These are phyloP conservation scores for Curvularia hawaiiensis DNA, from an alignment of 2,329 filamentous ascomycete genomes.

Conservation along the genomic window DNA sequence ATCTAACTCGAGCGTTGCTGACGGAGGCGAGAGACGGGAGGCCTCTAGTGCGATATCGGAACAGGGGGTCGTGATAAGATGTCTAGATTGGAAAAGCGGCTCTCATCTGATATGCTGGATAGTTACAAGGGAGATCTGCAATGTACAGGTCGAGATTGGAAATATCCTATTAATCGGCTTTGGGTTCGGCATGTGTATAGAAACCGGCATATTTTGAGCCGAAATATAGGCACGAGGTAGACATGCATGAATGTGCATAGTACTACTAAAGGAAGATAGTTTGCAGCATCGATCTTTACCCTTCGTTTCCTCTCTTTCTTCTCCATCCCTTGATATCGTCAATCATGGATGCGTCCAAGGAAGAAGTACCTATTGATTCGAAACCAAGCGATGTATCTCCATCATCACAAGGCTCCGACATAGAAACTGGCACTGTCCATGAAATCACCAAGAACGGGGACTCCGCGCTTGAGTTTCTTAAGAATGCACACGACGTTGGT, in stretches of 20 bases:
- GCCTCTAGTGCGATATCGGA: constrained; percentile 1
- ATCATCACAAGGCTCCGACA: constrained; percentile 6
- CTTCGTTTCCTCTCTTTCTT: not conserved
- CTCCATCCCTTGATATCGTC: not conserved
- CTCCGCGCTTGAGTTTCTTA: constrained; percentile 32
- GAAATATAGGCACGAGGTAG: not conserved
- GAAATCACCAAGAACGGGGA: constrained; percentile 25
- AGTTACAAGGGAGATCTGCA: constrained; percentile 2
- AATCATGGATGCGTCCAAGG: constrained; percentile 2
- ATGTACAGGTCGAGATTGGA: not conserved
- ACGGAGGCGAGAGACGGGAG: constrained; percentile 4
- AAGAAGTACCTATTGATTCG: constrained; percentile 1
- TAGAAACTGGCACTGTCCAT: constrained; percentile 19
- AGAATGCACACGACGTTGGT: constrained; percentile 20
- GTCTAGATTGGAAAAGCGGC: not conserved
- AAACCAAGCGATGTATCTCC: constrained; percentile 5
- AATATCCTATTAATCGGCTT: constrained; percentile 1
- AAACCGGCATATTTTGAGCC: not conserved
- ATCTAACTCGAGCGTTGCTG: not conserved
- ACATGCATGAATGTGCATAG: not conserved
- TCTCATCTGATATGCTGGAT: not conserved
- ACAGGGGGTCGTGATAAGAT: constrained; percentile 12
- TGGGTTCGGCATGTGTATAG: constrained; percentile 7
- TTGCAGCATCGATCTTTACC: not conserved
- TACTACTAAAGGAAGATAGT: not conserved